A percentile compares a stretch with the other conserved stretches of the same genome.
Evolutionary conservation across 2,329 filamentous ascomycete genomes (phyloP).

Genomic region (Penicillium sp.): DNA sequence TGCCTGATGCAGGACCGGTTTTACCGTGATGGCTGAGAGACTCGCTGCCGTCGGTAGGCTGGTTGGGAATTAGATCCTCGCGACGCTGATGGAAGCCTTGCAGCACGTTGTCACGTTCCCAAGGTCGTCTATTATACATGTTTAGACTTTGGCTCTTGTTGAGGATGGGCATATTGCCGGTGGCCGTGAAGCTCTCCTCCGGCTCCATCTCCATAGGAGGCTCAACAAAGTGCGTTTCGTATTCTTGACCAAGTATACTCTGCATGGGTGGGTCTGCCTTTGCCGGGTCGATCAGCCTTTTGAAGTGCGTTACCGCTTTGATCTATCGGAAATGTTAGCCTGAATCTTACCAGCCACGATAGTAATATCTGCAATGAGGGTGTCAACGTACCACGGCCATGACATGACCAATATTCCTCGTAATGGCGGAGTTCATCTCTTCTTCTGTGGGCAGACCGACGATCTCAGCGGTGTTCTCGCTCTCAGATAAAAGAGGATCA

Average conservation of each 20-base stretch:
- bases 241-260: slow-evolving; percentile 34
- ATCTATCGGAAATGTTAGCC: too few relatives aligned
- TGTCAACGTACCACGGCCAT: slow-evolving; percentile 59
- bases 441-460: slow-evolving; percentile 78
- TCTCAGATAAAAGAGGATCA: slow-evolving; percentile 68
- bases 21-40: too few relatives aligned
- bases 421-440: slow-evolving; percentile 85
- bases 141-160: too few relatives aligned
- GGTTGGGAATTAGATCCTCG: too few relatives aligned
- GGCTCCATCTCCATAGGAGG: slow-evolving; percentile 47
- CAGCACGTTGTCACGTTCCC: too few relatives aligned
- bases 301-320: too few relatives aligned
- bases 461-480: slow-evolving; percentile 76
- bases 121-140: slow-evolving; percentile 26
- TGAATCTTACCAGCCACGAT: slow-evolving; percentile 64
- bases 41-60: slow-evolving; percentile 13
- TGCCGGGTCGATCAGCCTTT: slow-evolving; percentile 54
- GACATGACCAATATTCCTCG: slow-evolving; percentile 75
- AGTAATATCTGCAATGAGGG: too few relatives aligned
- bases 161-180: too few relatives aligned
- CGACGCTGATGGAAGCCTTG: too few relatives aligned
- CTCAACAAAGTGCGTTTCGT: slow-evolving; percentile 47
- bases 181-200: too few relatives aligned
- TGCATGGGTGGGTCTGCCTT: slow-evolving; percentile 46
- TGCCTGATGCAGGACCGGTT: too few relatives aligned